Evolutionary conservation across 371 early-diverging fungal species (phyloP).

Genomic region (Syncephalis plumigaleata): DNA sequence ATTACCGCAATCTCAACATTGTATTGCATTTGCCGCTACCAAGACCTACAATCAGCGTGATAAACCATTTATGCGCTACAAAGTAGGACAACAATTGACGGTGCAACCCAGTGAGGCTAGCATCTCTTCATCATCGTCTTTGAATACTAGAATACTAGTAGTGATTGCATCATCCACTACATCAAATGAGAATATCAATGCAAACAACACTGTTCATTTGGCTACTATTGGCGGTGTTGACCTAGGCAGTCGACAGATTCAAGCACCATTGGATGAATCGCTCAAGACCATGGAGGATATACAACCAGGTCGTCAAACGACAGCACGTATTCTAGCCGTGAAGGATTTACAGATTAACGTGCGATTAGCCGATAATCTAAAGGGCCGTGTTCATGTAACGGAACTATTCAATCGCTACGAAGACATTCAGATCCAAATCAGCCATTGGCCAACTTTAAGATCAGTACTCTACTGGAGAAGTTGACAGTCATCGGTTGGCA

Average conservation of each 20-base stretch:
- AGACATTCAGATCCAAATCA: slow-evolving; percentile 18
- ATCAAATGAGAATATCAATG: slow-evolving; percentile 9
- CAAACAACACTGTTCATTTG: slow-evolving; percentile 3
- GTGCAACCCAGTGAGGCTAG: slow-evolving; percentile 11
- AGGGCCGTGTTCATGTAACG: slow-evolving; percentile 45
- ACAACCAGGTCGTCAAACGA: slow-evolving; percentile 27
- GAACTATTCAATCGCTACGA: slow-evolving; percentile 29
- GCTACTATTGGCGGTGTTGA: not conserved
- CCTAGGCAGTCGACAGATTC: not conserved
- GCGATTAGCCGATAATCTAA: slow-evolving; percentile 34
- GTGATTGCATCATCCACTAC: slow-evolving; percentile 5
- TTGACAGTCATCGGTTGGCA: slow-evolving; percentile 49
- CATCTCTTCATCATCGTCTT: slow-evolving; percentile 18
- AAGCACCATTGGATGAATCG: slow-evolving; percentile 23
- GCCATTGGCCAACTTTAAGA: slow-evolving; percentile 18
- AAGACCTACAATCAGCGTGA: slow-evolving; percentile 30
- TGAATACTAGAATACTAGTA: slow-evolving; percentile 14
- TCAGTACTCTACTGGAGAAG: slow-evolving; percentile 16
- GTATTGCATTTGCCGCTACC: slow-evolving; percentile 31
- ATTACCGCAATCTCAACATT: slow-evolving; percentile 27
- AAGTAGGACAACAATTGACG: slow-evolving; percentile 31
- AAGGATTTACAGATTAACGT: slow-evolving; percentile 38
- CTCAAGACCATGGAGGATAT: slow-evolving; percentile 29
- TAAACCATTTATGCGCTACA: slow-evolving; percentile 30
- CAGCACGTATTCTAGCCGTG: slow-evolving; percentile 30